These are phyloP conservation scores for Thamnidium elegans DNA, from an alignment of 192 early-diverging fungal genomes.

Conservation along the genomic window DNA sequence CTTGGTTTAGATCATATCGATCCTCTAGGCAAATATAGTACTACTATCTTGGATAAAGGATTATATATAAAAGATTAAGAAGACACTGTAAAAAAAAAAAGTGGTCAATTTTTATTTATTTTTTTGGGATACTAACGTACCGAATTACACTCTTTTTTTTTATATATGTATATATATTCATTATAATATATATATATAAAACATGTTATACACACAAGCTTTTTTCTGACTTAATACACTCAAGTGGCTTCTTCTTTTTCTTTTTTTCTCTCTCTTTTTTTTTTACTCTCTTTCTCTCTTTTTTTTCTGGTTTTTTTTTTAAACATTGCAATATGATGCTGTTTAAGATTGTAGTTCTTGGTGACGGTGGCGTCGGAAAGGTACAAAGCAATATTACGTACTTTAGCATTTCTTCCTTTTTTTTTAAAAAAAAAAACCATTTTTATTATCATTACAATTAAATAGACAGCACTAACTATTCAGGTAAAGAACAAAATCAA, in stretches of 20 bases:
- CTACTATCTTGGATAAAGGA: constrained; percentile 2
- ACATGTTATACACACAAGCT: no score
- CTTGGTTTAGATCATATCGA: constrained; percentile 52
- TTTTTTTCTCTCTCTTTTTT: no score
- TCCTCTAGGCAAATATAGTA: constrained; percentile 2
- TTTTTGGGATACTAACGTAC: no score
- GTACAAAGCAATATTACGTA: constrained; percentile 1
- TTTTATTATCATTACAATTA: not conserved
- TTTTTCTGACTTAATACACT: not conserved
- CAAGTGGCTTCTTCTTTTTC: not conserved
- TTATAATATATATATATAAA: no score
- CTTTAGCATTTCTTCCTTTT: not conserved
- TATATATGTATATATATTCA: no score
- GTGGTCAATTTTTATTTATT: no score
- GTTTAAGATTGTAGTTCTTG: constrained; percentile 93
- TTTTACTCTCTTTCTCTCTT: no score
- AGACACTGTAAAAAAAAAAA: no score
- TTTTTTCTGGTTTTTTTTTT: no score
- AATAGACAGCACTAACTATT: constrained; percentile 36
- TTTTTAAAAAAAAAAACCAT: not conserved
- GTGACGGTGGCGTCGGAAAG: constrained; percentile 81
- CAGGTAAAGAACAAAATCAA: constrained; percentile 30
- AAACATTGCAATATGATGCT: constrained; percentile 67
- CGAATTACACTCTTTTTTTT: no score
- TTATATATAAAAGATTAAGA: constrained; percentile 22